These are phyloP conservation scores for Hypoxylon sp. DNA, from an alignment of 2,329 filamentous ascomycete genomes.

Conservation along the genomic window DNA sequence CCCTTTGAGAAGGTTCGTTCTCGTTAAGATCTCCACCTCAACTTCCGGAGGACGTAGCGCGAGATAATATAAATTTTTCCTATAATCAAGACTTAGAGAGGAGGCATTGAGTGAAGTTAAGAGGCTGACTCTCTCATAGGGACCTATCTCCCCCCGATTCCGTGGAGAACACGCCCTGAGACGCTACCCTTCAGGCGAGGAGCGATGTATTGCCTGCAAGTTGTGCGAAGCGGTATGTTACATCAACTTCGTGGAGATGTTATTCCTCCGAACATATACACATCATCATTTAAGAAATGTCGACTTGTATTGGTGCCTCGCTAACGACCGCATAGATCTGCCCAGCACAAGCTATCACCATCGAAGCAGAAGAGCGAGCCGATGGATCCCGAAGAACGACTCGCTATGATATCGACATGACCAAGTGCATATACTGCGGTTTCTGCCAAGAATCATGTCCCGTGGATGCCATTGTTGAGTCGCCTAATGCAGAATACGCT, in stretches of 20 bases:
- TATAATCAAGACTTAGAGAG: constrained; percentile 15
- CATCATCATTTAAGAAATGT: not conserved
- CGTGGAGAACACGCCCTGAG: constrained; percentile 97
- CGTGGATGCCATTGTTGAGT: constrained; percentile 88
- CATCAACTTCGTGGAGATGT: not conserved
- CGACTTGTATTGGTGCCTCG: not conserved
- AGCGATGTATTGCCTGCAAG: constrained; percentile 99
- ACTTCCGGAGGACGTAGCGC: constrained; percentile 15
- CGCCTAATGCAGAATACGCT: constrained; percentile 74
- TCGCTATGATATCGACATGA: constrained; percentile 99
- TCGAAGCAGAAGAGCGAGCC: constrained; percentile 97
- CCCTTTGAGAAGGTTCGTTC: constrained; percentile 89
- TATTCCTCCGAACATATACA: not conserved
- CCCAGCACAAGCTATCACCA: constrained; percentile 98
- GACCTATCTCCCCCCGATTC: constrained; percentile 97
- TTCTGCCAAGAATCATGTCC: constrained; percentile 99
- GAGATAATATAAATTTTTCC: constrained; percentile 17
- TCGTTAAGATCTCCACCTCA: not conserved
- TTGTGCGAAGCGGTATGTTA: constrained; percentile 86
- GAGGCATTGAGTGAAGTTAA: constrained; percentile 30
- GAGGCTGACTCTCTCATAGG: constrained; percentile 62
- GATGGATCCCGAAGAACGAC: constrained; percentile 96
- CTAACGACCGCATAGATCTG: constrained; percentile 73
- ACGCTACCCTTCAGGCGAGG: constrained; percentile 96
- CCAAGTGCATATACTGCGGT: constrained; percentile 99